Percentiles rank a stretch among this genome's conserved stretches.
These are phyloP conservation scores for Ustilaginoidea virens DNA, from an alignment of 2,329 filamentous ascomycete genomes.

Conservation along the genomic window DNA sequence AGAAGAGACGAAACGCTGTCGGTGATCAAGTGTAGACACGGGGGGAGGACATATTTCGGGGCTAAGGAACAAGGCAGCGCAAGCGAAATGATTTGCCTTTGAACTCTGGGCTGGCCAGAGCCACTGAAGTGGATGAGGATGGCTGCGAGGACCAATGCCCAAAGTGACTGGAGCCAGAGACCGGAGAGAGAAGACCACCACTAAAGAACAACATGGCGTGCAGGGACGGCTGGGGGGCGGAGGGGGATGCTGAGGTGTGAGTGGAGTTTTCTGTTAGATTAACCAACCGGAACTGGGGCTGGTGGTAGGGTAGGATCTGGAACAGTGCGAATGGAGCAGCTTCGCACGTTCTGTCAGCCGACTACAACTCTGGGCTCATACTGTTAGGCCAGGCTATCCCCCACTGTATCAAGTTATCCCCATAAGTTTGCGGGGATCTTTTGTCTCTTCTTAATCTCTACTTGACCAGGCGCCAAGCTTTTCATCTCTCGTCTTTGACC, in stretches of 20 bases:
- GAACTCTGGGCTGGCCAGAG: conserved; percentile 9
- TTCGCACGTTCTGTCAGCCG: conserved; percentile 3
- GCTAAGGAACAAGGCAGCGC: conserved; percentile 30
- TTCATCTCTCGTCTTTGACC: no score
- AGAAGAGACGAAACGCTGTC: conserved; percentile 6
- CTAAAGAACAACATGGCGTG: conserved; percentile 2
- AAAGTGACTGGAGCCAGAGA: no score
- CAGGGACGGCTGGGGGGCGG: conserved; percentile 6
- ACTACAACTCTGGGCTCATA: fast-evolving
- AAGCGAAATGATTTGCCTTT: conserved; percentile 38
- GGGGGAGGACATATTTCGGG: conserved; percentile 24
- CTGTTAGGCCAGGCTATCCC: background rate
- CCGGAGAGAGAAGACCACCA: conserved; percentile 1
- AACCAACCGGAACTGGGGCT: conserved; percentile 16
- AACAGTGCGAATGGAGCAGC: conserved; percentile 2
- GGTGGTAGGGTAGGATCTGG: conserved; percentile 14
- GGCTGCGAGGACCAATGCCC: conserved; percentile 7
- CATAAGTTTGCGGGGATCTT: conserved; percentile 3
- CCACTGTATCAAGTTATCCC: conserved; percentile 2
- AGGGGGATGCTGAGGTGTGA: conserved; percentile 20
- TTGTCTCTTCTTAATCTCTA: conserved; percentile 1
- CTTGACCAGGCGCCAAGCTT: conserved; percentile 1
- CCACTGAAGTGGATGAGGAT: conserved; percentile 12
- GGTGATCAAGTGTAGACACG: conserved; percentile 7
- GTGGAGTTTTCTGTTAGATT: conserved; percentile 27